Evolutionary conservation across 164 flowering plant species (phyloP), one percentile per base, ranked within the genome.

Genomic region (Santalum album): DNA sequence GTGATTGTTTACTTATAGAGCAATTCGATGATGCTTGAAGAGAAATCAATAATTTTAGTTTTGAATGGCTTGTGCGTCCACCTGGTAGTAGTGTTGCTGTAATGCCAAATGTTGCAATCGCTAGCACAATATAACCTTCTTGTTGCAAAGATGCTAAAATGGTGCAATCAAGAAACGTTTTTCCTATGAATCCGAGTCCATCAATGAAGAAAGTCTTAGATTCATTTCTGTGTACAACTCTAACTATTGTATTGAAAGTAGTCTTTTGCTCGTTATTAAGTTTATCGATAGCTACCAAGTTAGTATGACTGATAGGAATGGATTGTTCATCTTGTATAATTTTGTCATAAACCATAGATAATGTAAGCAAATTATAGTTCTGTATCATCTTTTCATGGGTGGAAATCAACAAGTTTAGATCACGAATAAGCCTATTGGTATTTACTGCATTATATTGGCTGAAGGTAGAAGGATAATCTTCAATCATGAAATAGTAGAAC

Each of bases 61-160:
- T 0, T 14, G 57, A 54, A 24, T 38, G 57, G 1, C 20, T 19
- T 15, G 53, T 58, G 29, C 61, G 48, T 22, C 61, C 61, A 16
- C 61, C 45, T 0, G 61, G 54, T 18, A 48, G 48, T 10, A 48
- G n/a, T 6, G 52, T 27, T n/a, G 55, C 55, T 19, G 47, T 0
- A 0, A 50, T 51, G n/a, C 56, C 50, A 10, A 29, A 59, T 2
- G 49, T 50, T 14, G 56, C 40, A 3, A 36, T 42, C 7, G 55
- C 40, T 27, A 51, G 10, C 10, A 25, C 36, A 7, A 59, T 59
- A 21, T 40, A 38, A 23, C 56, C 55, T 24, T 51, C 7, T 24
- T 25, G 20, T 29, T 40, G 51, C 36, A 59, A 40, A 0, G 0
- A 23, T 16, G 47, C 34, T 14, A 59, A 12, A 3, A 51, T 10